Conservation (phyloP, 192 early-diverging fungal genomes). For the Backusella sp. region DNA sequence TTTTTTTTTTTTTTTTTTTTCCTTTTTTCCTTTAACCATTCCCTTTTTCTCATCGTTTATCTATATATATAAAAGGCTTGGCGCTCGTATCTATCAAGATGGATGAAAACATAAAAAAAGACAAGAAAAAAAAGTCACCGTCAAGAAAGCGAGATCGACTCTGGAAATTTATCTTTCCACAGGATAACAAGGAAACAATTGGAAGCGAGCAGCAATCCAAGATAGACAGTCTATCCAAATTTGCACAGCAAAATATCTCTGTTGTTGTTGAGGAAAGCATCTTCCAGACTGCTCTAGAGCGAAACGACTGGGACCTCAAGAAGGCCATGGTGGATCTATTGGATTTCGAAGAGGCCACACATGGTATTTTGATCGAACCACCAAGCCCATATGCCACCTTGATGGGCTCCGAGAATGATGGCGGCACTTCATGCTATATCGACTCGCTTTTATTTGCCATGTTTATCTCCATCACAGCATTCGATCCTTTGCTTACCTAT, state of each 20-base stretch:
- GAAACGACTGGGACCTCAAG: constrained; percentile 34
- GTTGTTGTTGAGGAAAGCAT: background rate
- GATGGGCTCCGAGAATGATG: background rate
- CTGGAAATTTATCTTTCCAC: constrained; percentile 9
- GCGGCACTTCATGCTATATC: background rate
- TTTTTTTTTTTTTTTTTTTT: background rate
- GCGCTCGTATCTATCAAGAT: background rate
- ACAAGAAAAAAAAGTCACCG: background rate
- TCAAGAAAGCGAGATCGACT: background rate
- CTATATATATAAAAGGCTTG: no score
- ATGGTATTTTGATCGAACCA: constrained; percentile 29
- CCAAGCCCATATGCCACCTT: background rate
- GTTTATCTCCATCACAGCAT: background rate
- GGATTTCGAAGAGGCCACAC: constrained; percentile 37
- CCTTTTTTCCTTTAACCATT: background rate
- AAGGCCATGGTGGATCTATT: constrained; percentile 22
- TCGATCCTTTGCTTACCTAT: background rate
- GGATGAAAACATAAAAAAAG: background rate
- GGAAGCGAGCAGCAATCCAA: constrained; percentile 11
- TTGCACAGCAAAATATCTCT: constrained; percentile 10
- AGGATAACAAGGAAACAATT: background rate
- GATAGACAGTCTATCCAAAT: constrained; percentile 1
- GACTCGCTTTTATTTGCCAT: background rate
- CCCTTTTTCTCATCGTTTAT: background rate
- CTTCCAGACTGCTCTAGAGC: constrained; percentile 23